These are phyloP conservation scores for Alternaria infectoria DNA, from an alignment of 2,329 filamentous ascomycete species.

Conservation along the genomic window DNA sequence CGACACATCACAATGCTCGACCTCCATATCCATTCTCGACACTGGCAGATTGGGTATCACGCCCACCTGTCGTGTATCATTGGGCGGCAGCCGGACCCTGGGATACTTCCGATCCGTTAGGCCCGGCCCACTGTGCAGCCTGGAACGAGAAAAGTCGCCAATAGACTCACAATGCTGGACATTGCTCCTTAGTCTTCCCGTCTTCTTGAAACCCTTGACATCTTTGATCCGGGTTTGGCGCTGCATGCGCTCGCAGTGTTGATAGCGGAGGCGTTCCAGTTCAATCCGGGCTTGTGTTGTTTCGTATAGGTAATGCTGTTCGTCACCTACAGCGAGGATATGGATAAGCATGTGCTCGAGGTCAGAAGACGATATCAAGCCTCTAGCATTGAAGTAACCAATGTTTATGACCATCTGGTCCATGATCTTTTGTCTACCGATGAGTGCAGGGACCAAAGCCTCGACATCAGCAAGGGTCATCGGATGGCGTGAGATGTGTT, in stretches of 20 bases:
- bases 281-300: neutral
- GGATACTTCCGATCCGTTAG: neutral
- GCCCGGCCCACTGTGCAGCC: neutral
- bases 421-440: neutral
- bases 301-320: neutral
- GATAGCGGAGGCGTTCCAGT: neutral
- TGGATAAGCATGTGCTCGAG: conserved; percentile 6
- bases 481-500: neutral
- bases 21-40: neutral
- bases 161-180: neutral
- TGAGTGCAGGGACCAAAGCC: conserved; percentile 1
- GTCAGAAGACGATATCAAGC: neutral
- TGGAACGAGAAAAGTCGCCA: neutral
- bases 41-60: neutral
- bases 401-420: conserved; percentile 10
- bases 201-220: neutral
- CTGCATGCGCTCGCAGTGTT: neutral
- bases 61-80: neutral
- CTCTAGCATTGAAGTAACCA: neutral
- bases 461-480: conserved; percentile 5
- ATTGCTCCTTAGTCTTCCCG: neutral
- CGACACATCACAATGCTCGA: neutral
- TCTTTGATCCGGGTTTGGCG: neutral
- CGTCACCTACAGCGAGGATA: neutral
- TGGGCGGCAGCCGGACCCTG: neutral